phyloP scores from a whole-genome alignment of 2,329 filamentous ascomycete genomes.

The Zasmidium cellare region DNA sequence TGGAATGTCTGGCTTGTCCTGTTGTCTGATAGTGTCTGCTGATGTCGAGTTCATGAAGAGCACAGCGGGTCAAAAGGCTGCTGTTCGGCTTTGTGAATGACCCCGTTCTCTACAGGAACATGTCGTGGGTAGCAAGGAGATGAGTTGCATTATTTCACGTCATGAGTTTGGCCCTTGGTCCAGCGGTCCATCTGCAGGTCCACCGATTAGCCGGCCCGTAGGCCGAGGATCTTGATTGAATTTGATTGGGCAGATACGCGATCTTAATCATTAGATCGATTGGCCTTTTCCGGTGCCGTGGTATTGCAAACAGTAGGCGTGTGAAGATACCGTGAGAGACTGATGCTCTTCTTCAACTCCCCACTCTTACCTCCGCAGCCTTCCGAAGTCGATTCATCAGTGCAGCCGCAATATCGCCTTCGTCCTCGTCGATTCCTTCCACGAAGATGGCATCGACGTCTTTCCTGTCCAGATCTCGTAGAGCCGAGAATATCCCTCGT shows the following conservation, averaged over 20 bases:
- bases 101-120: neutral
- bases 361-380: conserved; percentile 43
- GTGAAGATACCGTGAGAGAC: neutral
- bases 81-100: too few relatives aligned
- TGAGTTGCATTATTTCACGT: neutral
- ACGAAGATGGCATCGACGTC: conserved; percentile 84
- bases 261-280: neutral
- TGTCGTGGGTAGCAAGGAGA: neutral
- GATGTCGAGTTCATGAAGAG: neutral
- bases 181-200: neutral
- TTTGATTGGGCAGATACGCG: neutral
- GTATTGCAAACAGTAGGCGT: too few relatives aligned
- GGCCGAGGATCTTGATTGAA: neutral
- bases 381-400: conserved; percentile 55
- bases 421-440: conserved; percentile 69
- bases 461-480: conserved; percentile 79
- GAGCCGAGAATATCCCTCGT: conserved; percentile 80
- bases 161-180: neutral
- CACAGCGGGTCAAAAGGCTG: too few relatives aligned
- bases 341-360: conserved; percentile 6
- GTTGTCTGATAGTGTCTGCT: neutral
- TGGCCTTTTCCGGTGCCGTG: too few relatives aligned
- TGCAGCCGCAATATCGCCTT: conserved; percentile 77
- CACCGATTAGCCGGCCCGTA: neutral
- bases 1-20: neutral